Evolutionary conservation across 805 yeast genomes (phyloP), one percentile per base, ranked within the genome.

Genomic region (Candida easanensis): DNA sequence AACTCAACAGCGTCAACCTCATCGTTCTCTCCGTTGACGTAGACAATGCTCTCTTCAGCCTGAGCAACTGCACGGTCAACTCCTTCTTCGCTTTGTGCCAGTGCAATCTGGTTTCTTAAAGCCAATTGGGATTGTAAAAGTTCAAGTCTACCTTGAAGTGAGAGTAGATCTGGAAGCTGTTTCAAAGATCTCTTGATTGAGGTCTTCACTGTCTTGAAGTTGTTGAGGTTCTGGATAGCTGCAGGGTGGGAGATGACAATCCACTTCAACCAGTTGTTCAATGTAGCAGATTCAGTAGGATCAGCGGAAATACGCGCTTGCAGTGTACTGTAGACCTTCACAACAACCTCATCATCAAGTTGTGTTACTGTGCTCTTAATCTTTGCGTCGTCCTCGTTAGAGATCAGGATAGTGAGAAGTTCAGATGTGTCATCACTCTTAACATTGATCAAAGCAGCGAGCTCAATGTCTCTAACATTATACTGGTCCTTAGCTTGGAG

Each of bases 81-180:
- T 5, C 53, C 66, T 6, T 50, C 56, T 51, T 76, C 69, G 8
- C 60, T 57, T 10, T 30, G 20, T 16, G 18, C 5, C n/a, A 4
- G 6, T 5, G 68, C 60, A 55, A 75, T 65, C 34, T 76, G 81
- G 30, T 65, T 62, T 57, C 97, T 80, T 51, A 91, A 66, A 44
- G 77, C 74, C 10, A 88, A 73, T 65, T 91, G 98, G 3, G 88
- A 76, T 50, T 76, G 76, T 33, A 91, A 71, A 61, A 91, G 73
- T 56, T 83, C 85, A 36, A 91, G 69, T 50, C 93, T 78, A 36
- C 99, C 99, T 62, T 90, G 95, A 23, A 91, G 73, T 2, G 93
- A 80, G 20, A 90, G 66, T 39, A 91, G 69, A 31, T 78, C 74
- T 8, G 90, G 84, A 49, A 91, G 65, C 33, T 73, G 71, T 48